Conservation (phyloP, 495 filamentous ascomycete genomes). For the Xylaria castorea region DNA sequence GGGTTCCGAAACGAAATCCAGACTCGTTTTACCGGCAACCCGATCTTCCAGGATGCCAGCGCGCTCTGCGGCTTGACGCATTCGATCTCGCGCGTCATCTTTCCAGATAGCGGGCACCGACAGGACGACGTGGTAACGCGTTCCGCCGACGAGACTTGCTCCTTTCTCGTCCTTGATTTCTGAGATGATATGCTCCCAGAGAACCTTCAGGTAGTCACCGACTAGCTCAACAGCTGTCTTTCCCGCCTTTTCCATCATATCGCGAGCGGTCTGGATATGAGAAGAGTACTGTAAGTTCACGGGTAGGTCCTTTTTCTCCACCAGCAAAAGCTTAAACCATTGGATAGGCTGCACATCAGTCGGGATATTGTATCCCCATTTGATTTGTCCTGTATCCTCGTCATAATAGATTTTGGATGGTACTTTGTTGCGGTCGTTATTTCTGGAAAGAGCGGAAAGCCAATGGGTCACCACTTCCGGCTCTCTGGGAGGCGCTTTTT, state of each 20-base stretch:
- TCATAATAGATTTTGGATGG: conserved; percentile 10
- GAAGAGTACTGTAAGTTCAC: conserved; percentile 19
- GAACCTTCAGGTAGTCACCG: conserved; percentile 33
- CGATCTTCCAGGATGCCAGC: conserved; percentile 24
- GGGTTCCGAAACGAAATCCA: conserved; percentile 27
- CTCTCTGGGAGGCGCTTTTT: neutral
- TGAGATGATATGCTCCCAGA: conserved; percentile 35
- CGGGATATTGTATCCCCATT: conserved; percentile 39
- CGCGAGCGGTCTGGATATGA: conserved; percentile 19
- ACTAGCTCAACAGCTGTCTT: conserved; percentile 33
- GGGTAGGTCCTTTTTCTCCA: conserved; percentile 36
- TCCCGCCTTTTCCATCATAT: neutral
- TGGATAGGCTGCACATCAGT: conserved; percentile 26
- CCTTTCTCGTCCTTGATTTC: conserved; percentile 27
- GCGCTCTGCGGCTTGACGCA: conserved; percentile 12
- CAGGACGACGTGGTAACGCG: conserved; percentile 20
- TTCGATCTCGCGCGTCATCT: conserved; percentile 17
- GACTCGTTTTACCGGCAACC: conserved; percentile 4
- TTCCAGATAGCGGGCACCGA: conserved; percentile 34
- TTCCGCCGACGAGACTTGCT: conserved; percentile 5
- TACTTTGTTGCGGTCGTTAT: conserved; percentile 34
- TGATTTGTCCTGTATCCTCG: neutral
- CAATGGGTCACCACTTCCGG: conserved; percentile 11
- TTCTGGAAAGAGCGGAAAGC: conserved; percentile 23
- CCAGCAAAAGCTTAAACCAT: conserved; percentile 46